Evolutionary conservation across 108 stramenopile genomes (phyloP).

Genomic region (Cyclotella kingstonii): DNA sequence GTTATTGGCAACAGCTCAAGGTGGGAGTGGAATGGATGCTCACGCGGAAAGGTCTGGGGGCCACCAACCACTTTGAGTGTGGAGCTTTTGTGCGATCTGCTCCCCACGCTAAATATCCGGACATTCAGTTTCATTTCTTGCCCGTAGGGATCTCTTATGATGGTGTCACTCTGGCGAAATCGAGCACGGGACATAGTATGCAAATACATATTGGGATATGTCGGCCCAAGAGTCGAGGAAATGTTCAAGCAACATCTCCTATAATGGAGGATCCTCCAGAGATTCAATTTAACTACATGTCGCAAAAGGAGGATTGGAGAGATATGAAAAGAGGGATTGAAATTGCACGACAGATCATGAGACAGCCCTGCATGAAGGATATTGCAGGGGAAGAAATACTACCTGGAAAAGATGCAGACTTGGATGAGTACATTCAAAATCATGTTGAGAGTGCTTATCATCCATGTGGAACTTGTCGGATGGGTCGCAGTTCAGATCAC

Average conservation of each 20-base stretch:
- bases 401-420: conserved; percentile 7
- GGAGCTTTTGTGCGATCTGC: conserved; percentile 49
- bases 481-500: conserved; percentile 32
- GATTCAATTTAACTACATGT: conserved; percentile 8
- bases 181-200: conserved; percentile 1
- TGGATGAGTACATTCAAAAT: conserved; percentile 20
- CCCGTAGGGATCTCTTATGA: conserved; percentile 4
- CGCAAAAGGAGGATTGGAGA: conserved; percentile 9
- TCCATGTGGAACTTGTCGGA: conserved; percentile 21
- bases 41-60: conserved; percentile 33
- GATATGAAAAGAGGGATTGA: conserved; percentile 11
- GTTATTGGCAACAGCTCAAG: conserved; percentile 5
- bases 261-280: conserved; percentile 9
- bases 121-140: conserved; percentile 33
- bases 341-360: conserved; percentile 1
- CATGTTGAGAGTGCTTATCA: conserved; percentile 28
- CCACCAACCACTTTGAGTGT: conserved; percentile 51
- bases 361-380: conserved; percentile 1
- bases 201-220: conserved; percentile 8
- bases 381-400: conserved; percentile 13
- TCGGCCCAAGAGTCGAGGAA: conserved; percentile 9
- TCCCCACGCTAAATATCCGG: conserved; percentile 25
- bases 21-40: conserved; percentile 41
- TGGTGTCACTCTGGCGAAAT: background rate
- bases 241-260: conserved; percentile 3